Conservation (phyloP, 495 filamentous ascomycete genomes). For the Podospora sp. region DNA sequence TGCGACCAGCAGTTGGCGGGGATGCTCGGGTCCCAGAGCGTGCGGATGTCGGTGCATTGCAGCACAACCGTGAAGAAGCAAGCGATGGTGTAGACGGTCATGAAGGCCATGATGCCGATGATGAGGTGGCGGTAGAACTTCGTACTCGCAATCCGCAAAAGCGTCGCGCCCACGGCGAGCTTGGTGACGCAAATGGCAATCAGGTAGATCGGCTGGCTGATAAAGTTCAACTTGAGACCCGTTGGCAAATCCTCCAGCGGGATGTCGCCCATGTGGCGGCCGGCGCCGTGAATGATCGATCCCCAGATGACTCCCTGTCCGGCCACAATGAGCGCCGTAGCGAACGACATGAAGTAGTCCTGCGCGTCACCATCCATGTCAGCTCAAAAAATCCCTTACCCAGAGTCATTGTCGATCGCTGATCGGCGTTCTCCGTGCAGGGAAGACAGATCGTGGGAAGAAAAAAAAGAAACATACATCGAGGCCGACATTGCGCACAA, state of each 20-base stretch:
- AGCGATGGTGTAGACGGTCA: constrained; percentile 43
- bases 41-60: constrained; percentile 33
- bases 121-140: constrained; percentile 43
- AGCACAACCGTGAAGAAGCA: constrained; percentile 39
- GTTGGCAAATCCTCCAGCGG: constrained; percentile 26
- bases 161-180: constrained; percentile 49
- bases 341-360: constrained; percentile 25
- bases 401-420: no score
- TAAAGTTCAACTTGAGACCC: constrained; percentile 48
- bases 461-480: constrained; percentile 39
- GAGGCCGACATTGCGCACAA: constrained; percentile 48
- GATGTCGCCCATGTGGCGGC: constrained; percentile 42
- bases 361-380: constrained; percentile 5
- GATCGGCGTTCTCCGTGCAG: not conserved
- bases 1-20: constrained; percentile 40
- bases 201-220: constrained; percentile 43
- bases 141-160: constrained; percentile 45
- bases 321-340: constrained; percentile 23
- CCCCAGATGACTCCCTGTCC: constrained; percentile 40
- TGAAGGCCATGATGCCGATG: constrained; percentile 37
- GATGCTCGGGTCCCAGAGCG: constrained; percentile 42
- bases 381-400: no score
- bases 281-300: constrained; percentile 45
- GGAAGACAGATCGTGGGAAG: not conserved
- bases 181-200: constrained; percentile 50